Evolutionary conservation across 176 grass and related monocot species (phyloP), one percentile per base, ranked within the genome.

Genomic region (Oryza australiensis): DNA sequence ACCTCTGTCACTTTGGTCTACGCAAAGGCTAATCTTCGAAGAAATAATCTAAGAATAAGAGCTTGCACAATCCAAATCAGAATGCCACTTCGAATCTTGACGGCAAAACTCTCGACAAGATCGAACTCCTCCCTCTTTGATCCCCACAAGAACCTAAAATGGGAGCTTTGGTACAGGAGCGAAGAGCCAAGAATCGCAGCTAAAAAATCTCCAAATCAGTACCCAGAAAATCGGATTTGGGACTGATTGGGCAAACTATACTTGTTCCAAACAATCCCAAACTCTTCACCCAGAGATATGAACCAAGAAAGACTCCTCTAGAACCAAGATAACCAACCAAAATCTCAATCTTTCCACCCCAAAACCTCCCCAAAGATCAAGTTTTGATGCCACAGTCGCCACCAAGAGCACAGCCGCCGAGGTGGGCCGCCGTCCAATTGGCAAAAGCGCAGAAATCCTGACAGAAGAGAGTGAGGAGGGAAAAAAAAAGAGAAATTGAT

Each of bases 361-460:
- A 75, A 77, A 90, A 85, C 49, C 68, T 77, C 57, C 26, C 45
- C 59, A 90, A 90, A 85, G 77, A 84, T 78, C 48, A 83, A 81
- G 26, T 60, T 80, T 81, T 68, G 69, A 60, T 70, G 79, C 15
- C 43, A 79, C 82, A 82, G 67, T 40, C 9, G 68, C 63, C 70
- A 62, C 53, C 67, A 41, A 40, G 10, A 26, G n/a, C 37, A 70
- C 42, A 78, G 42, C 18, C 62, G 45, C 51, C 82, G 72, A 75
- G 62, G 68, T 82, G 83, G 86, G 78, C 72, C 26, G 65, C 34
- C 69, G 42, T 87, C 69, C 55, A 71, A 57, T 86, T 77, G 73
- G 72, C 79, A 88, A 72, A 67, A 29, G 26, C 62, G 51, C 75
- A 37, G 75, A 15, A 67, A 71, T 26, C 12, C 55, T 41, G 84